A percentile compares a stretch with the other conserved stretches of the same genome.
Conservation (phyloP, 306 rosid species). For the Styphnolobium japonicum region DNA sequence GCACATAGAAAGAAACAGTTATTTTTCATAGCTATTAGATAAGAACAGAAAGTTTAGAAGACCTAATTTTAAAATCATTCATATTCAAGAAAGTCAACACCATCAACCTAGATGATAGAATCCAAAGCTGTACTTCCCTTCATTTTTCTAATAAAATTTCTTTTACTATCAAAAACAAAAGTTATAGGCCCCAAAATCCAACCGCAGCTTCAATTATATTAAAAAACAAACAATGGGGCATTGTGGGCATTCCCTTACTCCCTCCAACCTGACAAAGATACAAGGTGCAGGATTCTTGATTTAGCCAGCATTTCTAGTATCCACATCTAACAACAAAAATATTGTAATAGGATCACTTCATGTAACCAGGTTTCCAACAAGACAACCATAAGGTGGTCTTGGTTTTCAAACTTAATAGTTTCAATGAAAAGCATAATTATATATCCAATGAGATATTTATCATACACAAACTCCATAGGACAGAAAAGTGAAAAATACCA, state of each 20-base stretch:
- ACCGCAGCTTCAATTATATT: not conserved
- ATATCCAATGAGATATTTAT: not conserved
- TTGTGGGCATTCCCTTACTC: not conserved
- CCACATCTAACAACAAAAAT: not conserved
- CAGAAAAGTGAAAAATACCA: constrained; percentile 47
- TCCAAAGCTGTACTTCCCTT: not conserved
- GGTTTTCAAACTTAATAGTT: not conserved
- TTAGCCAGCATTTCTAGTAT: not conserved
- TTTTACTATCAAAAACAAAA: not conserved
- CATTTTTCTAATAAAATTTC: not conserved
- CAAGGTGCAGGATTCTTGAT: not conserved
- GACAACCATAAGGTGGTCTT: not conserved
- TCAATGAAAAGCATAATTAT: not conserved
- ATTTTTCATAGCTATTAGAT: not conserved
- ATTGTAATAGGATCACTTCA: not conserved
- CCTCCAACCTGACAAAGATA: not conserved
- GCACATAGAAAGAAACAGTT: not conserved
- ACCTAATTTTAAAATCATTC: not conserved
- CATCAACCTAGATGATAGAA: not conserved
- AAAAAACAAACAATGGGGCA: not conserved
- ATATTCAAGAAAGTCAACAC: not conserved
- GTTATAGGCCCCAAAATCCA: not conserved
- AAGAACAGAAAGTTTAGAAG: not conserved
- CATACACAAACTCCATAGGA: not conserved
- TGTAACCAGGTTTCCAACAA: not conserved